phyloP scores from a whole-genome alignment of 345 rosid species.

The Isatis tinctoria region DNA sequence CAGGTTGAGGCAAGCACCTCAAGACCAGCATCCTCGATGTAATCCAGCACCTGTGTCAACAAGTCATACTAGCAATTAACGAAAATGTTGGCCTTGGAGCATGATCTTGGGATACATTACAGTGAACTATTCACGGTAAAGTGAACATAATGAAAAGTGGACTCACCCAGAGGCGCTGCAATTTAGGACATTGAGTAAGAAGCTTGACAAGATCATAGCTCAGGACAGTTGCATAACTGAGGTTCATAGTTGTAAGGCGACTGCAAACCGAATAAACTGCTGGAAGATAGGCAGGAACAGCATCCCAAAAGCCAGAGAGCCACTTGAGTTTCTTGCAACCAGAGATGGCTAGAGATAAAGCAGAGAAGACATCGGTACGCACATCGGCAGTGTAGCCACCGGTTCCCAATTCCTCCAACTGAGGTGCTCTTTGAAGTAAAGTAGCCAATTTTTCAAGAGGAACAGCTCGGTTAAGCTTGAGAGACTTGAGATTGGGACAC shows the following conservation, averaged over 20 bases:
- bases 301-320: conserved; percentile 92
- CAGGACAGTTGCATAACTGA: conserved; percentile 71
- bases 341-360: conserved; percentile 54
- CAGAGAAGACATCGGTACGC: conserved; percentile 51
- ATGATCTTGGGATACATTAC: neutral
- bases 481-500: conserved; percentile 66
- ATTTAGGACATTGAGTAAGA: conserved; percentile 56
- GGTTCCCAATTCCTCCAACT: conserved; percentile 74
- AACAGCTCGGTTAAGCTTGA: conserved; percentile 72
- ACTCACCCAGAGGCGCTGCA: conserved; percentile 88
- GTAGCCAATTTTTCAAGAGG: conserved; percentile 68
- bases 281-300: conserved; percentile 74
- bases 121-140: neutral
- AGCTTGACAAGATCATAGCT: conserved; percentile 75
- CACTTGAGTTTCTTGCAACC: conserved; percentile 66
- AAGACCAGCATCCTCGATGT: conserved; percentile 88
- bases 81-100: neutral
- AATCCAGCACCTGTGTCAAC: conserved; percentile 65
- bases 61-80: neutral
- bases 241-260: conserved; percentile 66
- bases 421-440: conserved; percentile 70
- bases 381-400: conserved; percentile 63
- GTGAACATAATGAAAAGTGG: neutral
- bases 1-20: conserved; percentile 68
- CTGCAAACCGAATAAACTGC: conserved; percentile 64